Evolutionary conservation across 345 rosid species (phyloP).

Genomic region (Dipteronia dyeriana): DNA sequence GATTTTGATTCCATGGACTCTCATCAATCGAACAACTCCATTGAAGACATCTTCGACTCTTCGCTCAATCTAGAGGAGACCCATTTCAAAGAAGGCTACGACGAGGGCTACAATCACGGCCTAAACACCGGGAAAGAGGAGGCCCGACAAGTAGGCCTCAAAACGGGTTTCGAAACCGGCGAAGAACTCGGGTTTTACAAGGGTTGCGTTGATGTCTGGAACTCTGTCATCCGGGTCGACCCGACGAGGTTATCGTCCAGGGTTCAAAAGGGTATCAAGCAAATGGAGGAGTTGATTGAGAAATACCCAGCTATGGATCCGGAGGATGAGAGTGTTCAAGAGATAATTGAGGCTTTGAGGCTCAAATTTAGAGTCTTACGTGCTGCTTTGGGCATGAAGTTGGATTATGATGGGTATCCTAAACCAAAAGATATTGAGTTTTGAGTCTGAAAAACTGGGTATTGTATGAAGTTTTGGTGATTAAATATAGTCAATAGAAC

Average conservation of each 20-base stretch:
- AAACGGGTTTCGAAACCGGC: conserved; percentile 68
- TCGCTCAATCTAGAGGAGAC: conserved; percentile 60
- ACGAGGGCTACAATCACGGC: conserved; percentile 66
- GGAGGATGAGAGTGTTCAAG: conserved; percentile 60
- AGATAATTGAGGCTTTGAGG: conserved; percentile 57
- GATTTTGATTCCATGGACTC: conserved; percentile 31
- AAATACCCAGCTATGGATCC: conserved; percentile 62
- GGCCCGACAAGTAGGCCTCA: conserved; percentile 58
- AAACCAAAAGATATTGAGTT: conserved; percentile 61
- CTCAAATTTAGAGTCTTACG: conserved; percentile 67
- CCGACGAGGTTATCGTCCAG: conserved; percentile 53
- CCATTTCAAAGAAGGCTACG: conserved; percentile 62
- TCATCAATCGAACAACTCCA: conserved; percentile 18
- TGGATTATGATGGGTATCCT: conserved; percentile 67
- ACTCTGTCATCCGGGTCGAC: conserved; percentile 47
- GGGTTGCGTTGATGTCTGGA: conserved; percentile 76
- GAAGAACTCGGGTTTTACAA: conserved; percentile 80
- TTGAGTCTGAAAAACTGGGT: conserved; percentile 28
- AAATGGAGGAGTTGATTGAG: conserved; percentile 58
- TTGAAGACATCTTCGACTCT: conserved; percentile 56
- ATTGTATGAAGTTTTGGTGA: neutral
- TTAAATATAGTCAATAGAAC: neutral
- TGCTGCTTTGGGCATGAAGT: conserved; percentile 60
- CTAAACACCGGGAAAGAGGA: conserved; percentile 58
- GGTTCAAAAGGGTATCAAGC: conserved; percentile 53